Evolutionary conservation across 2,329 filamentous ascomycete species (phyloP).

Genomic region (Penicillium sp.): DNA sequence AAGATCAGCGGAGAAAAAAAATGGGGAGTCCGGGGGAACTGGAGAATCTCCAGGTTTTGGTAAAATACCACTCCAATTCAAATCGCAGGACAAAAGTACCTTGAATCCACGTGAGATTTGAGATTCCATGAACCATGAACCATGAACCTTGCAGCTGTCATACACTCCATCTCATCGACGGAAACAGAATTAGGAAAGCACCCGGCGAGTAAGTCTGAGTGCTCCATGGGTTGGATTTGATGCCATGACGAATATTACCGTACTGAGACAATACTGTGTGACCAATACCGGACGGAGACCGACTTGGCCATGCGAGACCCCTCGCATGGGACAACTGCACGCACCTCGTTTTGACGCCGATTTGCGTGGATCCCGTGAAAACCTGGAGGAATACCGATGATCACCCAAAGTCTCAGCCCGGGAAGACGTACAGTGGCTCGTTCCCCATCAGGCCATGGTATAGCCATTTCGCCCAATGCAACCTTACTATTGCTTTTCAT

Average conservation of each 20-base stretch:
- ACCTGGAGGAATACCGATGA: neutral
- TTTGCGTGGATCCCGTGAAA: neutral
- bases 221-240: neutral
- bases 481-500: conserved; percentile 1
- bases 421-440: neutral
- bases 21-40: conserved; percentile 6
- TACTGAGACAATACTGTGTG: neutral
- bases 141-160: neutral
- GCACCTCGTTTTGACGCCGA: neutral
- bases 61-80: neutral
- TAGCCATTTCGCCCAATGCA: conserved; percentile 5
- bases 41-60: conserved; percentile 10
- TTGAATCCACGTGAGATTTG: conserved; percentile 1
- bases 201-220: neutral
- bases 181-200: neutral
- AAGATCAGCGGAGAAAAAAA: neutral
- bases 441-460: neutral
- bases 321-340: neutral
- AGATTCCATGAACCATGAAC: neutral
- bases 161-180: neutral
- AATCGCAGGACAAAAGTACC: neutral
- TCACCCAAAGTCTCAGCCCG: neutral
- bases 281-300: neutral
- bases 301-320: neutral
- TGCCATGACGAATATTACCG: neutral